These are phyloP conservation scores for Trichosanthes truncata DNA, from an alignment of 306 rosid genomes.

Conservation along the genomic window DNA sequence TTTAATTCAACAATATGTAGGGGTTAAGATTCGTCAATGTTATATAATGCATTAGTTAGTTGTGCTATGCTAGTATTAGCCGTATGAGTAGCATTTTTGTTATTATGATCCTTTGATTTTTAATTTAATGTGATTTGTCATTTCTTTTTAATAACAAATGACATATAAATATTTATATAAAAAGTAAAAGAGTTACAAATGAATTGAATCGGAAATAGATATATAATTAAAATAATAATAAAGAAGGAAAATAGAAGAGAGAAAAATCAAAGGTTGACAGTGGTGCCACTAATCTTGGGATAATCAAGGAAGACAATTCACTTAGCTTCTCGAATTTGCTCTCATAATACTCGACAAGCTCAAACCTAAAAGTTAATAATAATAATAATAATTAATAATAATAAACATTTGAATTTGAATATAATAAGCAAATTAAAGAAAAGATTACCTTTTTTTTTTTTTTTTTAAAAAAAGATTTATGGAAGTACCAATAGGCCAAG, in stretches of 20 bases:
- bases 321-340: conserved; percentile 20
- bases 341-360: conserved; percentile 19
- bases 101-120: no score
- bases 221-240: not conserved
- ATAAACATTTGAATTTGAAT: not conserved
- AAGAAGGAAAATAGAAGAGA: not conserved
- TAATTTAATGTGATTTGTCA: no score
- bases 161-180: no score
- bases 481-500: conserved; percentile 24
- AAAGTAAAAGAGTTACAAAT: no score
- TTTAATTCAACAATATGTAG: no score
- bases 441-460: no score
- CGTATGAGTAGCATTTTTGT: no score
- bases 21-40: no score
- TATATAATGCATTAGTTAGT: no score
- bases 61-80: no score
- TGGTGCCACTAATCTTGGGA: conserved; percentile 10
- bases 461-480: not conserved
- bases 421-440: not conserved
- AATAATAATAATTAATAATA: not conserved
- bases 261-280: not conserved
- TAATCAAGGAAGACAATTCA: conserved; percentile 11
- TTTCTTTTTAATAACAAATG: no score
- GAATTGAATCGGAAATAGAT: no score
- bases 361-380: conserved; percentile 7